Percentiles rank a stretch among this genome's conserved stretches.
These are phyloP conservation scores for Neoconidiobolus thromboides DNA, from an alignment of 371 early-diverging fungal genomes.

Conservation along the genomic window DNA sequence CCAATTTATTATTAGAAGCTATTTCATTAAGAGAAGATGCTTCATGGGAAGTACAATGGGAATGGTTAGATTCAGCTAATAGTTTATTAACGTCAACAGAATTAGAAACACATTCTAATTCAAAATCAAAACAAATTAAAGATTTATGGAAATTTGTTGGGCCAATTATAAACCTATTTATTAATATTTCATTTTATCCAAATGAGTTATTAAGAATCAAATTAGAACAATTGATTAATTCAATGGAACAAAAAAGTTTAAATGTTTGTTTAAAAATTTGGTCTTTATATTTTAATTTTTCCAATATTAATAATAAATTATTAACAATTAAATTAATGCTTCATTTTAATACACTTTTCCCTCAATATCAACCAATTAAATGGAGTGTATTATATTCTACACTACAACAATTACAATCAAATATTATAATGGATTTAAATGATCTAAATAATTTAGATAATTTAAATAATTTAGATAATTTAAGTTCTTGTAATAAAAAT, in stretches of 20 bases:
- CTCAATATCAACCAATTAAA: no score
- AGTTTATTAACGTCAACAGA: no score
- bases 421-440: no score
- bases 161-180: neutral
- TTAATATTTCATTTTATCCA: neutral
- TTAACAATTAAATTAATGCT: neutral
- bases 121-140: neutral
- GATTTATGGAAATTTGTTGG: neutral
- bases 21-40: no score
- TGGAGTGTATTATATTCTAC: no score
- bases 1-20: no score
- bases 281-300: neutral
- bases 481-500: no score
- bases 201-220: neutral
- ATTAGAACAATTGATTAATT: neutral
- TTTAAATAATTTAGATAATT: no score
- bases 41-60: no score
- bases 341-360: neutral
- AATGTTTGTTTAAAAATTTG: neutral
- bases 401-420: no score
- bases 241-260: neutral
- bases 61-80: no score
- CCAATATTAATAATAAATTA: neutral
- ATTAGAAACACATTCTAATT: neutral
- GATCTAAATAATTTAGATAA: no score